Evolutionary conservation across 2,329 filamentous ascomycete species (phyloP), one percentile per base, ranked within the genome.

Genomic region (Xylariaceae sp.): DNA sequence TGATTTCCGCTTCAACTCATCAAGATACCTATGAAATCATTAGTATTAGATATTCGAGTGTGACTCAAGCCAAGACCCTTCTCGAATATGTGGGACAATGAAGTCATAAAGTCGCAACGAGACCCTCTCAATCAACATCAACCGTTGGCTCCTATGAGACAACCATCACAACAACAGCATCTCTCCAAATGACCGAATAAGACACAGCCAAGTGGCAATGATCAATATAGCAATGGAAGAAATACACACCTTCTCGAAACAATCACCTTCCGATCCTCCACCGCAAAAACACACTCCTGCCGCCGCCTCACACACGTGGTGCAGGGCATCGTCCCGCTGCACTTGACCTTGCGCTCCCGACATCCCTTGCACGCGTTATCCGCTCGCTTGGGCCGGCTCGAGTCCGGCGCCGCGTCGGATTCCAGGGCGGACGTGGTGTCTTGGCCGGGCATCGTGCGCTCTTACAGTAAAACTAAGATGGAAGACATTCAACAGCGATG

Each of bases 271-370:
- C 51, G 50, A 13, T 57, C 56, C 5, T 57, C 56, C 23, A 52
- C 23, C 15, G 51, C 30, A 47, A 57, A 53, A 30, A 57, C 44
- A 11, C 56, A 57, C 11, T 57, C 56, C 45, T 57, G 56, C n/a
- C 45, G 50, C 5, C 50, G 50, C 4, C 56, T 50, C n/a, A 57
- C 52, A 49, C 56, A 57, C 42, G 56, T 53, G 23, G 18, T 49
- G 15, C 56, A 57, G n/a, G 56, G 56, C 50, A 44, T 51, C 1
- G 56, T 49, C 6, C 56, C 56, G 37, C 50, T 57, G n/a, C 56
- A 57, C 15, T 49, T 57, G 34, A 57, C 56, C 45, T 57, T 57
- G 39, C 55, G 55, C 47, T 57, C 56, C 37, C 56, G 50, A 42
- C 56, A 53, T 30, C 50, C 56, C 9, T 39, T 57, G 23, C 51